Base-by-base conservation (phyloP, 768 basidiomycete genomes). In the Collybia sordida region DNA sequence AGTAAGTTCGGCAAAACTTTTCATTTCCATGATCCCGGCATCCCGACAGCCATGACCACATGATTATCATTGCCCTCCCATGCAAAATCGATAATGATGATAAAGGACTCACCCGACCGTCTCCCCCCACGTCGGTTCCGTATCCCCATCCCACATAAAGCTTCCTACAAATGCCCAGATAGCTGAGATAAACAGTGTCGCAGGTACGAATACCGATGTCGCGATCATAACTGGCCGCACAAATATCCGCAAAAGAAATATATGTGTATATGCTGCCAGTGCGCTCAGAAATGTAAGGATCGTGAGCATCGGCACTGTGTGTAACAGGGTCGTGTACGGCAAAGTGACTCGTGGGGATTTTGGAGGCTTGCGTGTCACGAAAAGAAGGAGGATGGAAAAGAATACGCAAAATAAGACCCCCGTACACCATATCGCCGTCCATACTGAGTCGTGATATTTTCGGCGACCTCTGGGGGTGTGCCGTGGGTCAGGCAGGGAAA, bases 131-230 rank as follows among this genome's bases (percentile, higher is more conserved):
- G 88, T 88, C 31, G 83, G 83, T 49, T 80, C 81, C 24, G 58
- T 59, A 41, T 67, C 72, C 11, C 58, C 70, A 48, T 77, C 76
- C 74, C 76, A 77, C 75, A 77, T 77, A 56, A 91, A 91, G 61
- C 87, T 89, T 24, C 88, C 90, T 12, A 85, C 72, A 64, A 93
- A 92, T 1, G 90, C 88, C 82, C 90, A 90, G 21, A 90, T 56
- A 6, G 88, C 81, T 36, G 86, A 90, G 42, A 90, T 73, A 59
- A 89, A 77, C 52, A 93, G 71, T 0, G 85, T 84, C 22, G 79
- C 78, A 35, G 91, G 90, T 42, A 90, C 82, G 59, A 88, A 87
- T 22, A 93, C 72, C 15, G 85, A 83, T 0, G 89, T 91, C 19
- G 77, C 78, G 31, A 92, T 68, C 74, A 96, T 84, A 43, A 92